Conservation (phyloP, 2,329 filamentous ascomycete genomes). For the Trichoderma harzianum region DNA sequence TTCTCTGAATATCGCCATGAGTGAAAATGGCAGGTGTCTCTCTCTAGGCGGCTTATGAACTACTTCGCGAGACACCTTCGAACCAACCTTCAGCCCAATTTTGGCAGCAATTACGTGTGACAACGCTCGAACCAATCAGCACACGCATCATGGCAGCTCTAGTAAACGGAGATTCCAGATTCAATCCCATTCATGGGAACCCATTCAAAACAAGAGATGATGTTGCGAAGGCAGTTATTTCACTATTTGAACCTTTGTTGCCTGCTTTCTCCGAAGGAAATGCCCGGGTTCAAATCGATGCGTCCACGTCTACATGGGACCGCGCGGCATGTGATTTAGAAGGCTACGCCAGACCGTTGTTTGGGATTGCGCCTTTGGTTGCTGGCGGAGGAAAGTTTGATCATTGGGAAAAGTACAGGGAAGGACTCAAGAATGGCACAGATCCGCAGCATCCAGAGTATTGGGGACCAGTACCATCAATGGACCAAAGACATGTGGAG, state of each 20-base stretch:
- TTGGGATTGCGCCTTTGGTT: not conserved
- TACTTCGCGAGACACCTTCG: not conserved
- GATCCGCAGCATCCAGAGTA: not conserved
- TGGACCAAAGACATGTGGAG: not conserved
- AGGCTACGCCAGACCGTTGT: not conserved
- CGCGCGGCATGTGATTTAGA: not conserved
- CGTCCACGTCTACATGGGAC: not conserved
- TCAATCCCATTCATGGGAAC: not conserved
- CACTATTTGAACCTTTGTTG: not conserved
- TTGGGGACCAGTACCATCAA: not conserved
- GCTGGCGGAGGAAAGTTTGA: not conserved
- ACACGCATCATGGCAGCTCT: not conserved
- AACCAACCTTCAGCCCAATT: not conserved
- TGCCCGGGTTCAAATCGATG: not conserved
- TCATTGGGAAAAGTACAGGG: not conserved
- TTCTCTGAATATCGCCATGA: not conserved
- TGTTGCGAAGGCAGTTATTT: not conserved
- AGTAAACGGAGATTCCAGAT: not conserved
- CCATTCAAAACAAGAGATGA: not conserved
- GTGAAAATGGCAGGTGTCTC: not conserved
- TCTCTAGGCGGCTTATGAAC: not conserved
- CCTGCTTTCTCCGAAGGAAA: not conserved
- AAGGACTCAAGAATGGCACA: not conserved
- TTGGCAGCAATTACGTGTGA: not conserved
- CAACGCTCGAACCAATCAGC: not conserved